Evolutionary conservation across 2,329 filamentous ascomycete species (phyloP), one percentile per base, ranked within the genome.

Genomic region (Calonectria ilicicola): DNA sequence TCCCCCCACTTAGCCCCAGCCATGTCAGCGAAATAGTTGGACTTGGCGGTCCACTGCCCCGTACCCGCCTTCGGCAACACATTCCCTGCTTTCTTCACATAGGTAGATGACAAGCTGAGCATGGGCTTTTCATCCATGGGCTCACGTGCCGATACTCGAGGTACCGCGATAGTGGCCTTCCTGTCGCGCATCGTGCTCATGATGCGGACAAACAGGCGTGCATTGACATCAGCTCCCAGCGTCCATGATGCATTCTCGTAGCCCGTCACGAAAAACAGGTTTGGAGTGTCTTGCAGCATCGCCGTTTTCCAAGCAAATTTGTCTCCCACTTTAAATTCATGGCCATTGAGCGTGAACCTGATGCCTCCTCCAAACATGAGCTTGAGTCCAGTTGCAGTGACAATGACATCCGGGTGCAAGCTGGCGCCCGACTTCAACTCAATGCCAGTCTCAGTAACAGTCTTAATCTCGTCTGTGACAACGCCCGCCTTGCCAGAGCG

Each of bases 311-410:
- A 67, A 7, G 47, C 49, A 42, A 67, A 67, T 35, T 46, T 67
- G 9, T 23, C 40, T 1, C 47, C 38, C 7, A 46, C 38, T 3
- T n/a, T 9, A 23, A 56, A 29, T 8, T 87, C 93, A 91, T 0
- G 89, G 87, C 1, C 87, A 75, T 93, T 89, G 14, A 93, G 83
- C 2, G 79, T 77, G 17, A 92, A 72, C 2, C 82, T 78, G 35
- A 89, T 86, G 47, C 85, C 84, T 29, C 90, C 90, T 2, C 86
- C 88, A 60, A 93, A 83, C 27, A 85, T 80, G 71, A 93, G 81
- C 60, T 87, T 87, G 6, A 93, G 85, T 0, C 92, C 92, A 0
- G 92, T 93, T 0, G 92, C 92, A 0, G 91, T 92, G 69, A 93
- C 84, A 75, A 93, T 91, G 71, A 90, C 86, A 75, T 93, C 91